Conservation (phyloP, 1,284 basidiomycete genomes). For the Ustilago hordei region DNA sequence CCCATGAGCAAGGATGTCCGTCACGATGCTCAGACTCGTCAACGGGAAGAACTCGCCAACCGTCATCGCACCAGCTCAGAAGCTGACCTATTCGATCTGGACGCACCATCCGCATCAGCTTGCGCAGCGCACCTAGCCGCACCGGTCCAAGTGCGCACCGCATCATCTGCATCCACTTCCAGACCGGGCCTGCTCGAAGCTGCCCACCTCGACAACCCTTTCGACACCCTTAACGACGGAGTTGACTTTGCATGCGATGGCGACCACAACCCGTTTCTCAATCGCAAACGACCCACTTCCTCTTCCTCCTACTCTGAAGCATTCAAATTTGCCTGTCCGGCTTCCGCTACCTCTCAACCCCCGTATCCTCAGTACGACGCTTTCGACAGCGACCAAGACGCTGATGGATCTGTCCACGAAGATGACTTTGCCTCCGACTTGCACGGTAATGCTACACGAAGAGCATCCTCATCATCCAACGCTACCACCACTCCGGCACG, state of each 20-base stretch:
- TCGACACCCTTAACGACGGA: slow-evolving; percentile 24
- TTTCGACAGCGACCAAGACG: slow-evolving; percentile 46
- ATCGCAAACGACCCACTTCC: slow-evolving; percentile 7
- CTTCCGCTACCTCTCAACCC: slow-evolving; percentile 2
- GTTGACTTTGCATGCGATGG: slow-evolving; percentile 36
- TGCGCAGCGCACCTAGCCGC: neutral
- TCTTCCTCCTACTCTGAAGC: slow-evolving; percentile 8
- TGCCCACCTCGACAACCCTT: slow-evolving; percentile 11
- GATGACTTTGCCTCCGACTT: slow-evolving; percentile 2
- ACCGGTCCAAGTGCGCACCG: neutral
- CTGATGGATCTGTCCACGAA: slow-evolving; percentile 28
- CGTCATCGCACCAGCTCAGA: slow-evolving; percentile 32
- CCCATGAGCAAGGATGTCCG: slow-evolving; percentile 52
- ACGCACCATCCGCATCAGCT: slow-evolving; percentile 8
- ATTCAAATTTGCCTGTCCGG: neutral
- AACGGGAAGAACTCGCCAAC: slow-evolving; percentile 11
- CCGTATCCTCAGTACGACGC: slow-evolving; percentile 29
- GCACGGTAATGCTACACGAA: slow-evolving; percentile 12
- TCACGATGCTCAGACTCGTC: slow-evolving; percentile 18
- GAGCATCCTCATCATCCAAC: slow-evolving; percentile 20
- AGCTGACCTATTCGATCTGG: slow-evolving; percentile 10
- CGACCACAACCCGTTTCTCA: slow-evolving; percentile 43
- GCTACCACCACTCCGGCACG: slow-evolving; percentile 16
- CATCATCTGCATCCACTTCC: neutral
- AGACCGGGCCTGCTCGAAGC: slow-evolving; percentile 4